Base-by-base conservation (phyloP, 2,329 filamentous ascomycete genomes). In the Ploettnerulaceae sp. region DNA sequence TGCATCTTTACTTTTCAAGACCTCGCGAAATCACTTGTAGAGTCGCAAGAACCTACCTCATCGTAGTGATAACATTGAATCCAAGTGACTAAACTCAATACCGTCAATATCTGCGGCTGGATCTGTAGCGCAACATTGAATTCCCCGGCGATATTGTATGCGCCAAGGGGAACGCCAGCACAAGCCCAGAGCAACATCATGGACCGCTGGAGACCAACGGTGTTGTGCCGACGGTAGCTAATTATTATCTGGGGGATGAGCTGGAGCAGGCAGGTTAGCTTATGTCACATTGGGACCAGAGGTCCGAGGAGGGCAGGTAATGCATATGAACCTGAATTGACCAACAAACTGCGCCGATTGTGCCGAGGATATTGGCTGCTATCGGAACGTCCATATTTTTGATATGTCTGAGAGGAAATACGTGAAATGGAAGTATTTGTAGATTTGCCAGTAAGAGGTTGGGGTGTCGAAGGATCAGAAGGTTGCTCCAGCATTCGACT, bases 171-270 rank as follows among this genome's bases (percentile, higher is more conserved):
- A 0, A 86, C 76, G 0, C 82, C 82, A 1, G 82, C 82, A 67
- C 72, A 77, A 0, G 80, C 79, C 74, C 82, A 86, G 2, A 85
- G 70, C 61, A 86, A 74, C 81, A 86, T 86, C 82, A 86, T 85
- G 0, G 78, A 77, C 0, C 77, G 73, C 39, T 85, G 81, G 0
- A 86, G 69, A 0, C 82, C 82, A 0, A 70, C 75, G 1, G 81
- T 81, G 67, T 84, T 72, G 61, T 85, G 81, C 1, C 82, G 71
- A 4, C 76, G 73, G 57, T 82, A 79, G 57, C 87, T 87, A 57
- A 84, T 75, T 25, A 81, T 62, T 38, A 86, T 84, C 60, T 87
- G 83, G 0, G 83, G 82, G 20, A 86, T 74, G 20, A 86, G 69
- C 73, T 86, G 59, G 22, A 22, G 14, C 14, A 12, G n/a, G 26